These are phyloP conservation scores for Thielaviopsis punctulata DNA, from an alignment of 2,329 filamentous ascomycete genomes.

Conservation along the genomic window DNA sequence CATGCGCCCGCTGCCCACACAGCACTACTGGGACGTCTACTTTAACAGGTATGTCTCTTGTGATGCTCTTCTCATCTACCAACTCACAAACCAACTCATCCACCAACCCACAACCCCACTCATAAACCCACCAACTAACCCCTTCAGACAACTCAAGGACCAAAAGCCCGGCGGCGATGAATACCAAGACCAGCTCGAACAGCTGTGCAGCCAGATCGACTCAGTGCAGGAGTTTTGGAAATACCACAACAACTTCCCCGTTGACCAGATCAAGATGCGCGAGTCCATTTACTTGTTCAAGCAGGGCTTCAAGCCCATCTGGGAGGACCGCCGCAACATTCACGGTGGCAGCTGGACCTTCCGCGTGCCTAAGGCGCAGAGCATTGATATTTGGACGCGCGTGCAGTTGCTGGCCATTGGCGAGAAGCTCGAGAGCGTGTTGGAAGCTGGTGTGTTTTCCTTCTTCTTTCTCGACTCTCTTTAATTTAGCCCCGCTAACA, in stretches of 20 bases:
- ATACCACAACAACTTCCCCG: slow-evolving; percentile 66
- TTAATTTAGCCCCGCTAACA: background rate
- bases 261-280: slow-evolving; percentile 57
- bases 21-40: slow-evolving; percentile 65
- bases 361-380: slow-evolving; percentile 60
- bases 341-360: slow-evolving; percentile 86
- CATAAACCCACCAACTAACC: no score
- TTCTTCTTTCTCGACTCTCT: slow-evolving; percentile 1
- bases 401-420: slow-evolving; percentile 70
- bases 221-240: slow-evolving; percentile 75
- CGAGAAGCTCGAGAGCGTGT: slow-evolving; percentile 57
- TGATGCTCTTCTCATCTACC: background rate
- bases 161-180: slow-evolving; percentile 24
- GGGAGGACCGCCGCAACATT: slow-evolving; percentile 76
- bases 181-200: slow-evolving; percentile 40
- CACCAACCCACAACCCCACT: no score
- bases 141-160: slow-evolving; percentile 27
- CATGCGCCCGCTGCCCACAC: slow-evolving; percentile 54
- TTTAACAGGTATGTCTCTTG: slow-evolving; percentile 36
- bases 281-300: slow-evolving; percentile 71
- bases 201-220: slow-evolving; percentile 50
- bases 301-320: slow-evolving; percentile 56
- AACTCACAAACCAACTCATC: slow-evolving; percentile 3
- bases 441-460: slow-evolving; percentile 44
- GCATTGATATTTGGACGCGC: slow-evolving; percentile 63